Evolutionary conservation across 805 yeast genomes (phyloP), one percentile per base, ranked within the genome.

Genomic region (Pachysolen tannophilus): DNA sequence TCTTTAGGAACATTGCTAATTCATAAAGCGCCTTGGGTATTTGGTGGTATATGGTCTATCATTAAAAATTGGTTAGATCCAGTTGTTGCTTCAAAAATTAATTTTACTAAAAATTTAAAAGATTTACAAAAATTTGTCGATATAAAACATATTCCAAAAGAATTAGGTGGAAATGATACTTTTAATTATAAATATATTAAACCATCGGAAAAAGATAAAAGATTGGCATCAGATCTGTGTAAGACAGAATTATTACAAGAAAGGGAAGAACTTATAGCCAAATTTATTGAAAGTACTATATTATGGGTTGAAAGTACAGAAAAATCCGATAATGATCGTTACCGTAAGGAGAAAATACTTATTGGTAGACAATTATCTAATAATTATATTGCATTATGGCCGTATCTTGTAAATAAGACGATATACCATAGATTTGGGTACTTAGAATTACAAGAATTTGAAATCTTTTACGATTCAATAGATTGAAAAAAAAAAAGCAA

Each of bases 11-110:
- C 73, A 37, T 63, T 92, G 35, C 71, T 86, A 45, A 82, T 92
- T 41, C 95, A 86, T 62, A 82, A 83, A 48, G 97, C 98, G 0
- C 98, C 98, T 19, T 87, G 97, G 97, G 75, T 92, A 36, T 92
- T 92, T 63, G 76, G 83, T 34, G 90, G 96, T 17, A 84, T 90
- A 40, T 92, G 98, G 97, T 82, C 79, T 46, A 75, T 90, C 46
- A 77, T 92, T 48, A 86, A 85, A 57, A 78, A 80, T 48, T 90
- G 97, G 97, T 66, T 90, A 38, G 97, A 92, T 54, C 97, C 97
- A 3, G 96, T 85, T 17, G 97, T 90, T 37, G 95, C 96, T 0
- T 69, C 90, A 18, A 90, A 90, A 59, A 85, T 92, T 48, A 72
- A 75, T 29, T 92, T 90, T 60, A 83, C 95, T 17, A 81, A 82